Evolutionary conservation across 2,329 filamentous ascomycete genomes (phyloP).

Genomic region (Aspergillus pseudoglaucus): DNA sequence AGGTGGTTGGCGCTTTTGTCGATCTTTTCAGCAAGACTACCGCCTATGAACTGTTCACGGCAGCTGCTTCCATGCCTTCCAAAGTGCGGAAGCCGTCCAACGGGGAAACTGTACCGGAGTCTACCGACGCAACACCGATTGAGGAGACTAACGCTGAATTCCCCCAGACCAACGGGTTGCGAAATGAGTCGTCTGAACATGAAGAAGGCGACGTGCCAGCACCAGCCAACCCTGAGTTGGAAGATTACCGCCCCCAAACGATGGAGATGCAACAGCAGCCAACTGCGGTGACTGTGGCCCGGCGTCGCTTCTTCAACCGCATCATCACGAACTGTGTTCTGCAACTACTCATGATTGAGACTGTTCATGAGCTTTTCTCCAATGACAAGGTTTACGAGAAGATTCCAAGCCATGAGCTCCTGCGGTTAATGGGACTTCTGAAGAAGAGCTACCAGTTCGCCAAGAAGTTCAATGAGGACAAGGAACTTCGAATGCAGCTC

Average conservation of each 20-base stretch:
- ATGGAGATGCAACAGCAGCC: conserved; percentile 72
- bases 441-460: conserved; percentile 97
- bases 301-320: conserved; percentile 93
- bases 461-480: conserved; percentile 95
- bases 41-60: conserved; percentile 89
- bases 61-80: conserved; percentile 50
- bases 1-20: conserved; percentile 92
- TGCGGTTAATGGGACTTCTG: conserved; percentile 85
- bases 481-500: conserved; percentile 85
- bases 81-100: conserved; percentile 26
- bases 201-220: conserved; percentile 28
- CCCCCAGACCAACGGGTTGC: conserved; percentile 23
- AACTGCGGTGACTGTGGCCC: conserved; percentile 84
- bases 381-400: conserved; percentile 91
- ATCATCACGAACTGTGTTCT: conserved; percentile 98
- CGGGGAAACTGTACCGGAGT: conserved; percentile 18
- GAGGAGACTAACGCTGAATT: conserved; percentile 18
- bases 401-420: conserved; percentile 82
- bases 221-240: conserved; percentile 49
- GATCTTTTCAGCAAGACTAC: conserved; percentile 93
- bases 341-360: conserved; percentile 98
- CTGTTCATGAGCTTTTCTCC: conserved; percentile 95
- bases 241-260: conserved; percentile 78
- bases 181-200: conserved; percentile 24
- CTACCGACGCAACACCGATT: conserved; percentile 13